Percentiles rank a stretch among this genome's conserved stretches.
phyloP scores from a whole-genome alignment of 2,329 filamentous ascomycete species.

The Aspergillus nomiae region DNA sequence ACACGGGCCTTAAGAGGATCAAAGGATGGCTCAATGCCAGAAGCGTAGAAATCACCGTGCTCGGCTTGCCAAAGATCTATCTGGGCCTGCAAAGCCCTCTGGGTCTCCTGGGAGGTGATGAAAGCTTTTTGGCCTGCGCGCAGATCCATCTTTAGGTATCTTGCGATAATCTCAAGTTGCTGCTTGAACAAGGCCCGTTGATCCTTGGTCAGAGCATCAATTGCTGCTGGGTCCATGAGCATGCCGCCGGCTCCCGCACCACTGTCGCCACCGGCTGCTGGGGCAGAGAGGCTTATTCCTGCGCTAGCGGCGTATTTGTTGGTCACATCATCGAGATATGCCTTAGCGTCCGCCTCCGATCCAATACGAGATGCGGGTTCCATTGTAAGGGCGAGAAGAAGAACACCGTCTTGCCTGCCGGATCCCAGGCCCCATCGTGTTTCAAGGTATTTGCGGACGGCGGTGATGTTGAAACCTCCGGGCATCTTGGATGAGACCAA shows the following conservation, averaged over 20 bases:
- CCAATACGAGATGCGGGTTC: slow-evolving; percentile 87
- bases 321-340: slow-evolving; percentile 82
- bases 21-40: slow-evolving; percentile 92
- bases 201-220: slow-evolving; percentile 96
- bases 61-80: slow-evolving; percentile 93
- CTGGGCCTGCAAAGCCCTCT: slow-evolving; percentile 86
- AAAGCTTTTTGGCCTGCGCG: slow-evolving; percentile 95
- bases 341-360: slow-evolving; percentile 87
- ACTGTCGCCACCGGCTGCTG: slow-evolving; percentile 69
- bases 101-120: slow-evolving; percentile 79
- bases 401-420: slow-evolving; percentile 86
- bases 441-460: slow-evolving; percentile 92
- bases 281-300: slow-evolving; percentile 80
- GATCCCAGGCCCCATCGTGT: slow-evolving; percentile 85
- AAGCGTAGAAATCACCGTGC: slow-evolving; percentile 94
- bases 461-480: slow-evolving; percentile 97
- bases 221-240: slow-evolving; percentile 99
- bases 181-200: slow-evolving; percentile 97
- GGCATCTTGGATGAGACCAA: slow-evolving; percentile 99
- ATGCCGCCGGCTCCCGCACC: slow-evolving; percentile 76
- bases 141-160: slow-evolving; percentile 96
- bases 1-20: slow-evolving; percentile 90
- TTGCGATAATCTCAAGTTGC: slow-evolving; percentile 89
- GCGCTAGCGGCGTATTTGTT: slow-evolving; percentile 86
- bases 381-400: slow-evolving; percentile 87